Evolutionary conservation across 257 asterid species (phyloP), one percentile per base, ranked within the genome.

Genomic region (Henckelia pumila): DNA sequence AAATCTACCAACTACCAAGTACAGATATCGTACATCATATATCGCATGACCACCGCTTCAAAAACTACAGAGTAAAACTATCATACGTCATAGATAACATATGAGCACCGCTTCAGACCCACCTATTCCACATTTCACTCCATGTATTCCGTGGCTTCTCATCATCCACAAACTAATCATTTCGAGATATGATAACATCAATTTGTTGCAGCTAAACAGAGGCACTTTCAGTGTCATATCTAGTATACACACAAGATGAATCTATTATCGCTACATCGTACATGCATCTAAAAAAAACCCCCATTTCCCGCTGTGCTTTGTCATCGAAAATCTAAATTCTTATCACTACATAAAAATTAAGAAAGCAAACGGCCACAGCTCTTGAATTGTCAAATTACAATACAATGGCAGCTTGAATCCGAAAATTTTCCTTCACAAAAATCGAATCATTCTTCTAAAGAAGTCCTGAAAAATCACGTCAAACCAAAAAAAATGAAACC

Each of bases 401-500:
- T 2, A 14, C 3, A 26, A 55, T 6, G 7, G 1, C 6, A 23
- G 10, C 23, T 19, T 55, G 59, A 94, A 19, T 8, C 9, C 26
- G 16, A 5, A 20, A 23, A 8, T 9, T 55, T 6, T 20, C 4
- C 19, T 44, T 44, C 19, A 4, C 52, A 44, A 7, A 1, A 14
- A 44, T 14, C 19, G 52, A 44, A 44, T 7, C 19, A 44, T 44
- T 14, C n/a, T 4, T 40, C n/a, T 5, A 11, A 14, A 44, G 19
- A 14, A 3, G 1, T 0, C 7, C 19, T 14, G 14, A 3, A 44
- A 44, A 44, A 10, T 44, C 96, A 44, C 52, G 2, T 44, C 4
- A 44, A 44, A 40, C 50, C n/a, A 77, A 88, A 96, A 44, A 44
- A 44, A 44, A 44, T 44, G 19, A 94, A 44, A 91, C 97, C 95